Base-by-base conservation (phyloP, 2,329 filamentous ascomycete species). In the Hypoxylon sp. region DNA sequence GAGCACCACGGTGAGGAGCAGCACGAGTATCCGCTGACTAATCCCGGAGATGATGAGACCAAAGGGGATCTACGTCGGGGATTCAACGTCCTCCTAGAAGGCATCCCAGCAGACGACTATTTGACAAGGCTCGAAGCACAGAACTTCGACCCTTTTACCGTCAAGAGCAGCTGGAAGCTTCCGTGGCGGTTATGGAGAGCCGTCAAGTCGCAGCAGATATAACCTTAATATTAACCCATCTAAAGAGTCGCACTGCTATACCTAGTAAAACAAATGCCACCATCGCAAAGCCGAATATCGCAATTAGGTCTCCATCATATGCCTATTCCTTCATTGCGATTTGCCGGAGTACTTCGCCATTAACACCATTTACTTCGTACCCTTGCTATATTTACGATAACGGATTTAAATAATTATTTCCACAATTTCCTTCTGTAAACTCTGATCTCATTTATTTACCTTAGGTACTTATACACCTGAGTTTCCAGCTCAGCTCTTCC, bases 1-100 rank as follows among this genome's bases (percentile, higher is more conserved):
- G 94, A 98, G 78, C 92, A 97, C 73, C 85, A 91, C 64, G 87
- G 88, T 28, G 93, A 97, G 74, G 88, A 88, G 52, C 92, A 91
- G 37, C 85, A 88, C 70, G 73, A 81, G 2, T 86, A 88, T 68
- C 65, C 74, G 17, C 70, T 77, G 68, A 68, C 75, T 11, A 72
- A 73, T 55, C 39, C 74, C 55, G 67, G 70, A 60, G 71, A 76
- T 28, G 80, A 77, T 47, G 77, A 78, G 41, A 78, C 78, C 0
- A 67, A 74, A 46, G 72, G 71, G 54, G 78, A 84, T 64, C 71
- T 87, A 30, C 72, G 90, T 50, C 85, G 85, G 34, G 90, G 88
- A 0, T 95, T 97, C 76, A 89, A 91, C 0, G 88, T 95, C 0
- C 83, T 97, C 49, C 85, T 97, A 79, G 92, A 94, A 49, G 91